phyloP scores from a whole-genome alignment of 768 basidiomycete genomes.

The Harrya chromipes region DNA sequence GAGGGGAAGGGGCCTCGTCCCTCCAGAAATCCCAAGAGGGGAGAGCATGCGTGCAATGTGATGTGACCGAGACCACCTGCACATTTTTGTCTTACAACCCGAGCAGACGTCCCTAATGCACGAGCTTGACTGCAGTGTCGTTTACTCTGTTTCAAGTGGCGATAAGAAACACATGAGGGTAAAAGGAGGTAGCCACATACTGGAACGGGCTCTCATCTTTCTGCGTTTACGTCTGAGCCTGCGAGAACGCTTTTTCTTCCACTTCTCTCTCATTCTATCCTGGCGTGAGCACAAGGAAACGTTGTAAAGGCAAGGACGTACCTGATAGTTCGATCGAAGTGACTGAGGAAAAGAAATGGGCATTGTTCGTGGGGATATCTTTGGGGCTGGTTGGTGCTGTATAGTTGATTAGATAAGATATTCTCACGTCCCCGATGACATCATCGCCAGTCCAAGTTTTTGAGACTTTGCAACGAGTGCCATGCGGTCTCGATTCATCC shows the following conservation, averaged over 20 bases:
- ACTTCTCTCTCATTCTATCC: slow-evolving; percentile 88
- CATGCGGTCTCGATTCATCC: slow-evolving; percentile 12
- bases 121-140: slow-evolving; percentile 28
- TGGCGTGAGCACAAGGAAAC: not conserved
- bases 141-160: slow-evolving; percentile 35
- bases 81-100: slow-evolving; percentile 9
- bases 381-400: slow-evolving; percentile 35
- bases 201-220: slow-evolving; percentile 96
- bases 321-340: slow-evolving; percentile 32
- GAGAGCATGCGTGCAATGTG: slow-evolving; percentile 27
- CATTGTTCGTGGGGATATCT: slow-evolving; percentile 14
- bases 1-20: slow-evolving; percentile 16
- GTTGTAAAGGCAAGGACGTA: slow-evolving; percentile 3
- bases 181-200: slow-evolving; percentile 44
- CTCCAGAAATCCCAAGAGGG: slow-evolving; percentile 23
- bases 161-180: not conserved
- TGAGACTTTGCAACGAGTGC: not conserved
- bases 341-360: slow-evolving; percentile 21
- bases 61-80: slow-evolving; percentile 16
- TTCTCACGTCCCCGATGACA: slow-evolving; percentile 15
- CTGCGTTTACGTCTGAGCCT: slow-evolving; percentile 92
- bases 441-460: slow-evolving; percentile 6
- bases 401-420: slow-evolving; percentile 30
- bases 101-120: slow-evolving; percentile 20
- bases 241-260: slow-evolving; percentile 94